Evolutionary conservation across 805 yeast species (phyloP), one percentile per base, ranked within the genome.

Genomic region (Komagataella pseudopastoris): DNA sequence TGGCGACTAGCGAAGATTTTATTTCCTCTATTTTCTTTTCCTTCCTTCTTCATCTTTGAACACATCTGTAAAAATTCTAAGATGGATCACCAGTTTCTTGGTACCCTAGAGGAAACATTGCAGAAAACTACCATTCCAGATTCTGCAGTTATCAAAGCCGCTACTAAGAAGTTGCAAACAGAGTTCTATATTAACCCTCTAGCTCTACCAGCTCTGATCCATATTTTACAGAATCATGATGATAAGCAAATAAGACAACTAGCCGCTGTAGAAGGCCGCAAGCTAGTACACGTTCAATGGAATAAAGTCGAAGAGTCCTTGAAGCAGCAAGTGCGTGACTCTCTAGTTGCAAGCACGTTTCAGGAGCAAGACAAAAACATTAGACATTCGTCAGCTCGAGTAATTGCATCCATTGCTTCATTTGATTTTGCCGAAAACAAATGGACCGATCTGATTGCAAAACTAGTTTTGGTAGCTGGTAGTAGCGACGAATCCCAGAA

Each of bases 191-290:
- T 78, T 53, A 78, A 81, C 59, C 78, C 87, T 23, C 71, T 77
- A 58, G 77, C 91, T 17, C 75, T 91, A 54, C 93, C 96, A 17
- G 83, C 96, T 8, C 73, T 91, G 64, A 72, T 91, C 59, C 93
- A 87, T 61, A 78, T 93, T 54, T 74, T 88, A 62, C 89, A 86
- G 67, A 75, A 73, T 57, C 81, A 83, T 58, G 69, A 75, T 45
- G 82, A 82, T 60, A 83, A 78, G 56, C 86, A 85, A 60, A 65
- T 90, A 59, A 85, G 87, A 61, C 96, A 89, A 68, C 75, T 93
- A 55, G 95, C 97, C n/a, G 95, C 96, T 55, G 96, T 93, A 56
- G 99, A 93, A 71, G 88, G 90, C 45, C 81, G 96, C 70, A 93
- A 93, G 67, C 77, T 85, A 62, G 80, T 90, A 45, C 63, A 74